A percentile compares a stretch with the other conserved stretches of the same genome.
Evolutionary conservation across 257 asterid genomes (phyloP).

Genomic region (Jacaranda mimosifolia): DNA sequence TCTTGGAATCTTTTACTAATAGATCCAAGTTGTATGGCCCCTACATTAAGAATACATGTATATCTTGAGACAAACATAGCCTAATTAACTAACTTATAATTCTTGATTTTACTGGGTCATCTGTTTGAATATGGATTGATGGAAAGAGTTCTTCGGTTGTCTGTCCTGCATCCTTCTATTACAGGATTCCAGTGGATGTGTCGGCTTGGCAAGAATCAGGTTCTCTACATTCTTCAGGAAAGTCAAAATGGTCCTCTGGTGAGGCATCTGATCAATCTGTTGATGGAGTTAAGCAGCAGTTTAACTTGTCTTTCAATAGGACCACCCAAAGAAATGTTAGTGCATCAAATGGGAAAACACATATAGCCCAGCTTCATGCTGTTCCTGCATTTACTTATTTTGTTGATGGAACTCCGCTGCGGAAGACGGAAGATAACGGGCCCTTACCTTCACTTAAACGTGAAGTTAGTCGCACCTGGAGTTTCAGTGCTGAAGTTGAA

Average conservation of each 20-base stretch:
- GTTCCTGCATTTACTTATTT: constrained; percentile 79
- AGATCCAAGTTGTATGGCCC: constrained; percentile 2
- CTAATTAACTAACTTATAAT: constrained; percentile 1
- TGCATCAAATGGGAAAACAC: constrained; percentile 60
- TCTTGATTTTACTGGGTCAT: background rate
- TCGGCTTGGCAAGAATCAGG: constrained; percentile 48
- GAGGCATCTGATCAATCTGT: constrained; percentile 59
- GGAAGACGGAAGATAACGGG: constrained; percentile 48
- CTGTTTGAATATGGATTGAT: constrained; percentile 6
- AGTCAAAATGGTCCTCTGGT: constrained; percentile 41
- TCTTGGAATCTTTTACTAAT: constrained; percentile 22
- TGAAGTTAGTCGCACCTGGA: constrained; percentile 65
- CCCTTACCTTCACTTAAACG: constrained; percentile 49
- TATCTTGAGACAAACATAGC: background rate
- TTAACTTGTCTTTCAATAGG: constrained; percentile 80
- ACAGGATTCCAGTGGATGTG: constrained; percentile 48
- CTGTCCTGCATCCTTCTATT: constrained; percentile 28
- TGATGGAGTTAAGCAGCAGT: constrained; percentile 67
- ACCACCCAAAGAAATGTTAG: constrained; percentile 56
- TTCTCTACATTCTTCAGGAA: constrained; percentile 46
- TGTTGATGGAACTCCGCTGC: constrained; percentile 57
- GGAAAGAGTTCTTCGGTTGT: constrained; percentile 16
- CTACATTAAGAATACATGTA: background rate
- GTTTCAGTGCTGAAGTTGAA: constrained; percentile 67
- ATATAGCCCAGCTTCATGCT: constrained; percentile 73